Conservation (phyloP, 2,329 filamentous ascomycete species). For the Arthrobotrys sphaeroides region DNA sequence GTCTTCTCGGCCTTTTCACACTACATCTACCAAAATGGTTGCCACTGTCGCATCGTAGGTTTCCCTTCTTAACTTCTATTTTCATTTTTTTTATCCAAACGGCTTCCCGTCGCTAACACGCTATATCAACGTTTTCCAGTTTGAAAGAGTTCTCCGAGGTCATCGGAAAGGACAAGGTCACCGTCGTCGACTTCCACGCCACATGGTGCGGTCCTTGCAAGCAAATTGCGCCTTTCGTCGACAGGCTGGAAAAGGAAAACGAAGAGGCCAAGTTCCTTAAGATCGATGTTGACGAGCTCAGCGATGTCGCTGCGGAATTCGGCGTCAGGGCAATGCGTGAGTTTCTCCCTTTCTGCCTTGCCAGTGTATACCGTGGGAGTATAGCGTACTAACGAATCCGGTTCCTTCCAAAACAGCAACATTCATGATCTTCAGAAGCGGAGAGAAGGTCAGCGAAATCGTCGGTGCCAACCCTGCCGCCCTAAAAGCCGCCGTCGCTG, state of each 20-base stretch:
- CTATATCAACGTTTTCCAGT: constrained; percentile 63
- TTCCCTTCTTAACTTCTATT: not conserved
- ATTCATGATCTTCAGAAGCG: constrained; percentile 84
- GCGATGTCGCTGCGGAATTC: constrained; percentile 78
- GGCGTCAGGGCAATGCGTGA: constrained; percentile 91
- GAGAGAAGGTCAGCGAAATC: constrained; percentile 75
- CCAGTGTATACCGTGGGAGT: not conserved
- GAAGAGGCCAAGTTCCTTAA: constrained; percentile 79
- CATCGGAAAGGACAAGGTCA: constrained; percentile 68
- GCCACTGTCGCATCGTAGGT: constrained; percentile 37
- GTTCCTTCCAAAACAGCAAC: constrained; percentile 30
- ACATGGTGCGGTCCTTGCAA: constrained; percentile 97
- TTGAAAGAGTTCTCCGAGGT: constrained; percentile 69
- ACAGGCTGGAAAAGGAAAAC: constrained; percentile 71
- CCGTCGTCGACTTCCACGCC: constrained; percentile 87
- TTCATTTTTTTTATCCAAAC: not conserved
- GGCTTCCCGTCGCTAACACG: not conserved
- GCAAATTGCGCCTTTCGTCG: constrained; percentile 80
- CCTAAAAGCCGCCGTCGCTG: constrained; percentile 64
- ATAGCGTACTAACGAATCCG: not conserved
- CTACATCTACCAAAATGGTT: constrained; percentile 54
- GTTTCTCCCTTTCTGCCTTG: not conserved
- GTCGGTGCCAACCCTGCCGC: constrained; percentile 81
- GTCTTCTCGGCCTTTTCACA: constrained; percentile 19
- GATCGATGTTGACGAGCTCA: constrained; percentile 86